Evolutionary conservation across 371 early-diverging fungal species (phyloP).

Genomic region (Mortierella sp.): DNA sequence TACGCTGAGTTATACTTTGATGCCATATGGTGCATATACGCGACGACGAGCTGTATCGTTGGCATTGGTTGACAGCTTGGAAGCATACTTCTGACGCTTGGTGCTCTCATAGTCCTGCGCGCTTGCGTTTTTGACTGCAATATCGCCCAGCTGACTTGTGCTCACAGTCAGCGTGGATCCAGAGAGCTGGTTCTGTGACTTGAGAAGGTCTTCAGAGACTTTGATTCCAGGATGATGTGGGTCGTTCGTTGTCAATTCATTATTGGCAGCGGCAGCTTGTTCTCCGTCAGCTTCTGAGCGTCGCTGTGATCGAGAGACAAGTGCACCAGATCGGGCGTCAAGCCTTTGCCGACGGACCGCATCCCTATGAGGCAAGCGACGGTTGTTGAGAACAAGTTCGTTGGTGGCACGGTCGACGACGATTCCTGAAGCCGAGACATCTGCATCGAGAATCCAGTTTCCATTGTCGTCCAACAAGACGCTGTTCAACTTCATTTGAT

Average conservation of each 20-base stretch:
- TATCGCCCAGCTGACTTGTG: constrained; percentile 4
- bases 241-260: constrained; percentile 9
- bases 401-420: constrained; percentile 42
- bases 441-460: constrained; percentile 47
- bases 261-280: not conserved
- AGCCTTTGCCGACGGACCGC: constrained; percentile 47
- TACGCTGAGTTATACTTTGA: constrained; percentile 21
- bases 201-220: constrained; percentile 22
- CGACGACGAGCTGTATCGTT: constrained; percentile 16
- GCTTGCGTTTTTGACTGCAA: constrained; percentile 12
- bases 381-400: constrained; percentile 50
- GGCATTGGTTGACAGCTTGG: constrained; percentile 3
- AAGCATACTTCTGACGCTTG: constrained; percentile 20
- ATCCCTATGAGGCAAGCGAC: constrained; percentile 49
- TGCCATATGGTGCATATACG: not conserved
- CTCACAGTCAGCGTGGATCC: constrained; percentile 19
- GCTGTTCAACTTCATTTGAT: constrained; percentile 23
- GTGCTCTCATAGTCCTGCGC: constrained; percentile 28
- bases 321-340: constrained; percentile 36
- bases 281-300: not conserved
- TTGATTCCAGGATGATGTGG: constrained; percentile 19
- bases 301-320: constrained; percentile 17
- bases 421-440: constrained; percentile 18
- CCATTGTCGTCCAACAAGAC: constrained; percentile 47
- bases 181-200: constrained; percentile 41